Base-by-base conservation (phyloP, 164 flowering plant genomes). In the Litsea cubeba region DNA sequence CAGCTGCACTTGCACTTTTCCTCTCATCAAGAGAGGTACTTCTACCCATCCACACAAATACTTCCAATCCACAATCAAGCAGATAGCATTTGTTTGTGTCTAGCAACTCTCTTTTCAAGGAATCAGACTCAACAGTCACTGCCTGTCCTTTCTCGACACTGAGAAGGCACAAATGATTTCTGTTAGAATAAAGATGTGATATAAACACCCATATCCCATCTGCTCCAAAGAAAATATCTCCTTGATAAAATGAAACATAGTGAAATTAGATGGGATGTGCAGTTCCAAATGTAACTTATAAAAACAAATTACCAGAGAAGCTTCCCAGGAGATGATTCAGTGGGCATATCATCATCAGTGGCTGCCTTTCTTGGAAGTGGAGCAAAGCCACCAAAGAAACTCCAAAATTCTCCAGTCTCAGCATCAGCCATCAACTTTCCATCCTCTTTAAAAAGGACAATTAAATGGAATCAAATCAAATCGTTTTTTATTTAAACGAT, bases 391-490 rank as follows among this genome's bases (percentile, higher is more conserved):
- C 98, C 98, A 86, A 94, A 96, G 40, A 94, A 85, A 35, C 90
- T 88, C 98, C 98, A 96, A 77, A 96, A 96, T 70, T 96, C 99
- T 79, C 99, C 99, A 72, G 91, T 85, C 71, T 94, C 99, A 79
- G 98, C 84, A 89, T 94, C 98, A 80, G 99, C 93, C 99, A 96
- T 94, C 86, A 96, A 70, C 70, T 84, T 96, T 66, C 99, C 99
- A 84, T 96, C 99, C 91, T 94, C 99, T 96, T 74, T 24, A 69
- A 50, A 32, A 35, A 57, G 40, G 72, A n/a, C 22, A 40, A 62
- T 72, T 35, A 50, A 50, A 76, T 22, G n/a, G 32, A 74, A 68
- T 70, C 67, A 71, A 69, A 65, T 63, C 40, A n/a, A 28, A 65
- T 63, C 40, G 12, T 12, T 23, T 68, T 57, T 24, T n/a, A 76